phyloP scores from a whole-genome alignment of 352 stramenopile genomes.

The Pythium rhizo-oryzae region DNA sequence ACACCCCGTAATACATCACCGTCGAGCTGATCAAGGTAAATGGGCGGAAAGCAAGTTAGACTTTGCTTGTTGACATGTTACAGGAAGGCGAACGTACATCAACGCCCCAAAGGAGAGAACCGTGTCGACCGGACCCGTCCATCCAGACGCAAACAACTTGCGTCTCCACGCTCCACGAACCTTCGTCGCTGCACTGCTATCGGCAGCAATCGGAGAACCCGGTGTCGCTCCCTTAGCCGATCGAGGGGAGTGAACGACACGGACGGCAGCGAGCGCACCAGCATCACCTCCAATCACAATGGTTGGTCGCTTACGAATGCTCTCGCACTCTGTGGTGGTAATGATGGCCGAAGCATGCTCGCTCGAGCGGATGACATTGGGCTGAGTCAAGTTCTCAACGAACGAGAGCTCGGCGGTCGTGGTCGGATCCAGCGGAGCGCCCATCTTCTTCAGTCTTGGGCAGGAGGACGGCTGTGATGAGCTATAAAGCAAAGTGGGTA shows the following conservation, averaged over 20 bases:
- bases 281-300: slow-evolving; percentile 38
- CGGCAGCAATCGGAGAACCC: neutral
- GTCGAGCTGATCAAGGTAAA: slow-evolving; percentile 21
- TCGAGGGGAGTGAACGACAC: slow-evolving; percentile 41
- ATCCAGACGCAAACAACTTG: slow-evolving; percentile 25
- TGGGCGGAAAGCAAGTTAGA: neutral
- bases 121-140: slow-evolving; percentile 21
- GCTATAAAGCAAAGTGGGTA: neutral
- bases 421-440: neutral
- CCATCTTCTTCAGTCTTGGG: slow-evolving; percentile 2
- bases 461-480: neutral
- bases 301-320: slow-evolving; percentile 26
- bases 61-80: neutral
- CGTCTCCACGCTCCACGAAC: slow-evolving; percentile 21
- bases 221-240: neutral
- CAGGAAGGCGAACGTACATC: slow-evolving; percentile 12
- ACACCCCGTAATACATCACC: slow-evolving; percentile 31
- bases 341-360: neutral
- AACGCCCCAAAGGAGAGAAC: slow-evolving; percentile 9
- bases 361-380: slow-evolving; percentile 2
- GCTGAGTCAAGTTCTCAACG: slow-evolving; percentile 40
- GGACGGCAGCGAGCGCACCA: slow-evolving; percentile 34
- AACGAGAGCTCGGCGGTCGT: slow-evolving; percentile 29
- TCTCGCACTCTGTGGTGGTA: neutral
- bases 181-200: neutral